Evolutionary conservation across 1,139 yeast genomes (phyloP), one percentile per base, ranked within the genome.

Genomic region (Hyphopichia pseudoburtonii): DNA sequence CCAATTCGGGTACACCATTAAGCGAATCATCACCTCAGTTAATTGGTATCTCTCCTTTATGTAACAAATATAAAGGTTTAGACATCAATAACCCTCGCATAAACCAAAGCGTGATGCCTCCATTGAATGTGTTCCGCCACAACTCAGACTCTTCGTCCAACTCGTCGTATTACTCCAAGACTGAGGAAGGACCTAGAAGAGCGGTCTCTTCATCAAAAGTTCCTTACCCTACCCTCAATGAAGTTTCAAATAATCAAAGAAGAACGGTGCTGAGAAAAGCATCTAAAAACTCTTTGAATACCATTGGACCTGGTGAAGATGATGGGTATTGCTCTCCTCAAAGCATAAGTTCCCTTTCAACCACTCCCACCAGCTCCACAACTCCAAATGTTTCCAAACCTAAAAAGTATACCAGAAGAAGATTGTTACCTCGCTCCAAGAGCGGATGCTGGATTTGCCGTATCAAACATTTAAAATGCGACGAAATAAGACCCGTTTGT

Each of bases 401-500:
- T 14, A 67, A 65, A 43, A 70, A 69, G 44, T 57, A 67, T 43
- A 70, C 73, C 14, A 55, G 76, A 36, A 60, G 71, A 47, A 60
- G 74, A 39, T 51, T 67, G 25, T 58, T 69, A 40, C 75, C 74
- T 3, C 51, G 77, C 34, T 65, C 75, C 5, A 67, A 65, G 39
- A 64, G 56, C 28, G 79, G 78, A 0, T 73, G 79, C 47, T 73
- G 73, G 75, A 67, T 70, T 35, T 74, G 79, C 46, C 60, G 78
- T 36, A 67, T 73, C 39, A 72, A 73, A 48, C 78, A 72, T 50
- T 59, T 73, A 44, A 71, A 71, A 48, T 71, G 77, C 48, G 74
- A 71, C 45, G 77, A 71, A 45, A 39, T 36, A 3, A 57, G 63
- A 43, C 77, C 77, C 0, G 46, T 46, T 10, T 71, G 77, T 47